Base-by-base conservation (phyloP, 495 filamentous ascomycete species). In the Elaphomyces granulatus region DNA sequence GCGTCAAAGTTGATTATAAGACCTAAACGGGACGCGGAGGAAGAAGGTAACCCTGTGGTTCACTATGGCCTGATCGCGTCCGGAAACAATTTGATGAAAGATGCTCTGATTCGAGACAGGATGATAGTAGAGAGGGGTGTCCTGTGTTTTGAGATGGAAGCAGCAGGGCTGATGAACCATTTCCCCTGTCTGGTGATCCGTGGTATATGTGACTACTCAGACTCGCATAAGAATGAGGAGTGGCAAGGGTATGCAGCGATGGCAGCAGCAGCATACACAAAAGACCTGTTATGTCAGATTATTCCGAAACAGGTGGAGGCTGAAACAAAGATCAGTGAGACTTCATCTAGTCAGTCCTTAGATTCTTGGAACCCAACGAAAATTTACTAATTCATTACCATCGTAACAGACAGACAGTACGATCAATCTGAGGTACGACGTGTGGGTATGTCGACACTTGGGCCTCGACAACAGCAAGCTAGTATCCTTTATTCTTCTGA, bases 131-230 rank as follows among this genome's bases (percentile, higher is more conserved):
- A 12, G 12, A 20, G 35, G 26, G 12, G 15, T 6, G 15, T 51
- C 23, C 20, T 58, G 14, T 55, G 49, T 34, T 52, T 59, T 32
- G 59, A 61, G 32, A 61, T 56, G 51, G 56, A 62, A 40, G 57
- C 56, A 4, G 59, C 60, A 8, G 59, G 59, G 2, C 19, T 62
- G n/a, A 44, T 44, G 40, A 38, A 50, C n/a, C n/a, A n/a, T 14
- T 44, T 50, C 23, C 42, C 37, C 3, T 57, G 48, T 36, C 19
- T 59, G 2, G 49, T 57, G 9, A 52, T 61, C 10, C 43, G 51
- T 32, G 57, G 57, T 4, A 50, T 61, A 15, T 55, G 47, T 28
- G 56, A 61, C 37, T 61, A 59, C 41, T 36, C 48, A 3, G 57
- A 61, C 26, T 50, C 50, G 3, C 35, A 37, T 20, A 37, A 37